A percentile compares a stretch with the other conserved stretches of the same genome.
Evolutionary conservation across 495 filamentous ascomycete species (phyloP).

Genomic region (Lasiosphaeris hirsuta): DNA sequence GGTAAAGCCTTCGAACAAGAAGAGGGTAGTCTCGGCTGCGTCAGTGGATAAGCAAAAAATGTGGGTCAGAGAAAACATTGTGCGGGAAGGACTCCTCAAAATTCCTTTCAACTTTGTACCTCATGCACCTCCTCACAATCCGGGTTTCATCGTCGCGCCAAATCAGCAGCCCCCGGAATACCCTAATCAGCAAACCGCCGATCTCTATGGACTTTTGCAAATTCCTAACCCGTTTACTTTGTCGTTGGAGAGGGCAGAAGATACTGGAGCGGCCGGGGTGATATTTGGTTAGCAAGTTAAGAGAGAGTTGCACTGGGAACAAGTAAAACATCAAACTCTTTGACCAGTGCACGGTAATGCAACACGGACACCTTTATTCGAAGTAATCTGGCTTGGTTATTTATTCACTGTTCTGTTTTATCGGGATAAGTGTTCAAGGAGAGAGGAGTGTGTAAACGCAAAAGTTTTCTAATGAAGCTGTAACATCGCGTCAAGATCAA

Average conservation of each 20-base stretch:
- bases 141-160: constrained; percentile 28
- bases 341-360: no score
- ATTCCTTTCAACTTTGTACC: constrained; percentile 69
- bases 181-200: constrained; percentile 68
- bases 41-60: constrained; percentile 58
- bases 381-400: no score
- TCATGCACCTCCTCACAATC: constrained; percentile 66
- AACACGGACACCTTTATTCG: no score
- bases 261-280: no score
- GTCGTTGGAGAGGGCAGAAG: background rate
- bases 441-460: no score
- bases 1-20: constrained; percentile 40
- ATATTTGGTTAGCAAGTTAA: no score
- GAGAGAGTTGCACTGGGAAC: no score
- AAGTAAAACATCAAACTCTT: no score
- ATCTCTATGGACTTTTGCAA: constrained; percentile 62
- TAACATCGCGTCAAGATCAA: no score
- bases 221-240: background rate
- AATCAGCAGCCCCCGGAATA: constrained; percentile 61
- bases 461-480: no score
- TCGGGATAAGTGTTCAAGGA: no score
- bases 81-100: constrained; percentile 51
- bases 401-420: no score
- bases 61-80: constrained; percentile 77
- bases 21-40: constrained; percentile 60